These are phyloP conservation scores for Oleoguttula mirabilis DNA, from an alignment of 495 filamentous ascomycete genomes.

Conservation along the genomic window DNA sequence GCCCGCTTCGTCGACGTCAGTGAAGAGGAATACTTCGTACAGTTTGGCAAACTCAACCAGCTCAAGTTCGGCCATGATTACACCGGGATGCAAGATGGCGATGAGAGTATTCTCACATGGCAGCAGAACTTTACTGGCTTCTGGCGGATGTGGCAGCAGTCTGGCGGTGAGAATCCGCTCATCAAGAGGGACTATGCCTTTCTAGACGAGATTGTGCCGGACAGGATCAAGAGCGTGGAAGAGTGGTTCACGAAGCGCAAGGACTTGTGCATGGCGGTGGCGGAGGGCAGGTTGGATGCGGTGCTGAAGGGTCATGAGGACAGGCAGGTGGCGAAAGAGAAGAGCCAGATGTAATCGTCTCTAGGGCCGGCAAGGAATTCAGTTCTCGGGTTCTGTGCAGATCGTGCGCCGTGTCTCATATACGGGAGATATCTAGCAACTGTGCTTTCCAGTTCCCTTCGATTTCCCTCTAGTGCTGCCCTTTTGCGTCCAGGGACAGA, in stretches of 20 bases:
- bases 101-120: slow-evolving; percentile 30
- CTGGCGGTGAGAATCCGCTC: slow-evolving; percentile 31
- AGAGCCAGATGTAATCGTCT: too few relatives aligned
- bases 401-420: too few relatives aligned
- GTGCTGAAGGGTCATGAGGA: slow-evolving; percentile 3
- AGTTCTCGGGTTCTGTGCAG: too few relatives aligned
- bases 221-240: slow-evolving; percentile 37
- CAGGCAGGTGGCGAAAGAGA: too few relatives aligned
- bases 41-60: too few relatives aligned
- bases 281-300: not conserved
- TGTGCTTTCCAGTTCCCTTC: too few relatives aligned
- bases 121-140: slow-evolving; percentile 43
- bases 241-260: too few relatives aligned
- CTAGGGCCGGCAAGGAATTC: too few relatives aligned
- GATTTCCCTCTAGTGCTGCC: too few relatives aligned
- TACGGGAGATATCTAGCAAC: too few relatives aligned
- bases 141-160: slow-evolving; percentile 41
- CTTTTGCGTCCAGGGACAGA: too few relatives aligned
- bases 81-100: not conserved
- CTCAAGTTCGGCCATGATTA: not conserved
- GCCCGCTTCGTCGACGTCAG: slow-evolving; percentile 33
- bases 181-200: slow-evolving; percentile 38
- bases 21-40: slow-evolving; percentile 39
- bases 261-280: slow-evolving; percentile 12
- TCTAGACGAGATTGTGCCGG: slow-evolving; percentile 42